phyloP scores from a whole-genome alignment of 495 filamentous ascomycete genomes.

The Daldinia childiae region DNA sequence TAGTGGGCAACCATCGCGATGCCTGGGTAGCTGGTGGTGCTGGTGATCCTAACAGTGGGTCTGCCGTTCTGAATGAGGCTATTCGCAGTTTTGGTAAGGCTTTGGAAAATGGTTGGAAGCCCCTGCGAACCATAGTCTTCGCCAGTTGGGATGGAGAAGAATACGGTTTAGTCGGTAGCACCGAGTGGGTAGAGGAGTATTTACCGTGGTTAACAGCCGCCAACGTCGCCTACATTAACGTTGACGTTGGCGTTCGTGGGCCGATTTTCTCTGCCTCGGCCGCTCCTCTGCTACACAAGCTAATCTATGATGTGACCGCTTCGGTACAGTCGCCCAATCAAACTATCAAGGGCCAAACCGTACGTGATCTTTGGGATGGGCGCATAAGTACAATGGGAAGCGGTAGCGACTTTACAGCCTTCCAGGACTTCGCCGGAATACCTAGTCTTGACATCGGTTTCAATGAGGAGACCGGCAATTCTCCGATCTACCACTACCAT shows the following conservation, averaged over 20 bases:
- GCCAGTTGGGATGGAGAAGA: slow-evolving; percentile 95
- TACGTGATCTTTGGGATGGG: slow-evolving; percentile 78
- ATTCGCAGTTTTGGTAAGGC: slow-evolving; percentile 84
- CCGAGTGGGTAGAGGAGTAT: slow-evolving; percentile 96
- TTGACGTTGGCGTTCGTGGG: slow-evolving; percentile 83
- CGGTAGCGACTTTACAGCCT: slow-evolving; percentile 89
- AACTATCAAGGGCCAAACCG: slow-evolving; percentile 77
- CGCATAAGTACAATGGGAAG: slow-evolving; percentile 75
- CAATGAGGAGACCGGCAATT: slow-evolving; percentile 54
- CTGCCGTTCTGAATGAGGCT: slow-evolving; percentile 87
- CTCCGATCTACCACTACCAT: slow-evolving; percentile 77
- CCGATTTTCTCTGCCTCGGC: slow-evolving; percentile 73
- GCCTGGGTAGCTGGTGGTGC: slow-evolving; percentile 92
- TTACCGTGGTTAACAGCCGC: slow-evolving; percentile 81
- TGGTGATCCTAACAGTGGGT: slow-evolving; percentile 88
- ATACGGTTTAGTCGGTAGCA: slow-evolving; percentile 91
- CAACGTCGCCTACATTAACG: slow-evolving; percentile 89
- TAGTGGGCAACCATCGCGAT: slow-evolving; percentile 96
- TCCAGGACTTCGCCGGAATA: slow-evolving; percentile 89
- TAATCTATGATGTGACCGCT: slow-evolving; percentile 73
- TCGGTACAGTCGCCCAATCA: slow-evolving; percentile 85
- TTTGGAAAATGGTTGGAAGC: slow-evolving; percentile 83
- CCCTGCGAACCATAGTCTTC: slow-evolving; percentile 90
- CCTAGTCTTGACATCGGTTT: slow-evolving; percentile 90
- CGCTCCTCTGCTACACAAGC: slow-evolving; percentile 80